Evolutionary conservation across 345 rosid genomes (phyloP), one percentile per base, ranked within the genome.

Genomic region (Lagerstroemia speciosa): DNA sequence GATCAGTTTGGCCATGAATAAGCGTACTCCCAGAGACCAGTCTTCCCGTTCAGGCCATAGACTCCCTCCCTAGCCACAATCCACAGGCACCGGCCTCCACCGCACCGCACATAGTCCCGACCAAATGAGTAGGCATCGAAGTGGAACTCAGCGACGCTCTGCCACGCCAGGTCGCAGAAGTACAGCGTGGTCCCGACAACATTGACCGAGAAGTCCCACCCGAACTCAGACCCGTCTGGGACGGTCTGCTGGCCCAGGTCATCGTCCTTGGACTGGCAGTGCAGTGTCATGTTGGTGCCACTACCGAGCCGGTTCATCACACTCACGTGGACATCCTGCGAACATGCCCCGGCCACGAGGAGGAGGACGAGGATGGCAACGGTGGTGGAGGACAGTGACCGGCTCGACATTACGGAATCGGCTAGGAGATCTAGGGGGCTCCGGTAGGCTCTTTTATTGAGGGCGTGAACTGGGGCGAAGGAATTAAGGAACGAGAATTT

Each of bases 181-280:
- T 78, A 79, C 58, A 83, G 70, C 0, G 87, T 84, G 3, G 78
- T 81, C 34, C 87, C 84, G 66, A 58, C 41, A 3, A 32, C 76
- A 10, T 83, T 78, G 57, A 40, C 77, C 0, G 77, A 20, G 74
- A 83, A 86, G 48, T 83, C 84, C 88, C 88, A 86, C 4, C 83
- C 82, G 29, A 76, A 76, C 50, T 82, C 83, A 8, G 68, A 41
- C 62, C 87, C 88, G 2, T 82, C 81, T 0, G 68, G 65, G 12
- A 86, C 79, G 37, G 15, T 72, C 57, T 81, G 80, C 77, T 66
- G 62, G 19, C 91, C 87, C 24, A 86, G 83, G 74, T 86, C 85
- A 8, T 72, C 31, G 55, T 86, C 88, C 72, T 78, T 78, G 48
- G 91, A 86, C 64, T 78, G 83, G 78, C 87, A 86, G n/a, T 84